Evolutionary conservation across 192 early-diverging fungal genomes (phyloP).

Genomic region (Coemansia sp.): DNA sequence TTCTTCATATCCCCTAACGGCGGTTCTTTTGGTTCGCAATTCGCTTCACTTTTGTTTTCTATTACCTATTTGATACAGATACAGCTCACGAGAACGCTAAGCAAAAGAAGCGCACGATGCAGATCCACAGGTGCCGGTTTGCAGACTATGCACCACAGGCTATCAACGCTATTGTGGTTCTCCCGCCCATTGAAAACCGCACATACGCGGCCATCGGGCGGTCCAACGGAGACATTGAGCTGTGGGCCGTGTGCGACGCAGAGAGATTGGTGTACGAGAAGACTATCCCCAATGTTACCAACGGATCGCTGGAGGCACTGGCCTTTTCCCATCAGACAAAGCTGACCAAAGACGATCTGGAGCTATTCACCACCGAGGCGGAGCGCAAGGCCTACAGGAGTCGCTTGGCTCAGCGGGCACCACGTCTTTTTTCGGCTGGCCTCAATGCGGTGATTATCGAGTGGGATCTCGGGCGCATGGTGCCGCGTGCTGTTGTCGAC

Average conservation of each 20-base stretch:
- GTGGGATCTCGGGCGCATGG: slow-evolving; percentile 73
- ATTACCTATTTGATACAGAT: too few relatives aligned
- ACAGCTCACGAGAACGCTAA: too few relatives aligned
- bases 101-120: slow-evolving; percentile 45
- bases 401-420: slow-evolving; percentile 50
- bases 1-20: too few relatives aligned
- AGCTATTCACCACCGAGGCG: slow-evolving; percentile 63
- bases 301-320: slow-evolving; percentile 72
- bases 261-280: slow-evolving; percentile 73
- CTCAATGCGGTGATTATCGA: slow-evolving; percentile 82
- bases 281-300: slow-evolving; percentile 76
- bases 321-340: slow-evolving; percentile 77
- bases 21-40: too few relatives aligned
- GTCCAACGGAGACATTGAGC: slow-evolving; percentile 90
- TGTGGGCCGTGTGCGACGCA: slow-evolving; percentile 67
- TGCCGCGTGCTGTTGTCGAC: slow-evolving; percentile 64
- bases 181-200: slow-evolving; percentile 54
- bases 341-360: slow-evolving; percentile 58
- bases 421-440: slow-evolving; percentile 84
- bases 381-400: slow-evolving; percentile 54
- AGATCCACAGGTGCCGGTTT: slow-evolving; percentile 83
- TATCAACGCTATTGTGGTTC: slow-evolving; percentile 78
- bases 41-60: too few relatives aligned
- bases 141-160: slow-evolving; percentile 81
- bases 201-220: slow-evolving; percentile 76